These are phyloP conservation scores for Chrysoporthe cubensis DNA, from an alignment of 2,329 filamentous ascomycete species.

Conservation along the genomic window DNA sequence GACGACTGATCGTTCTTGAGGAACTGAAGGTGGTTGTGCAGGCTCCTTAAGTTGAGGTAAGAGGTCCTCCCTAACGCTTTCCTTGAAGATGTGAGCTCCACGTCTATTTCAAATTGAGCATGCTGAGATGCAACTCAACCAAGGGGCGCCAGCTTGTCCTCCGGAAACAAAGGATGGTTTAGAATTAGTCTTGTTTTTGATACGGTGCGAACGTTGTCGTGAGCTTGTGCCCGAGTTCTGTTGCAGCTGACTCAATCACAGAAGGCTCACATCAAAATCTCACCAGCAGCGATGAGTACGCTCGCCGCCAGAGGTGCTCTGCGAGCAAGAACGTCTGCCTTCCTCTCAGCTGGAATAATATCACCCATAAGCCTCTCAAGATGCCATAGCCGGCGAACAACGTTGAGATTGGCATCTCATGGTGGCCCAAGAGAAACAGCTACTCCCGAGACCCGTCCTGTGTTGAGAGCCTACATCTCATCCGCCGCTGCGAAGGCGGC, in stretches of 20 bases:
- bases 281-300: constrained; percentile 10
- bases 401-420: background rate
- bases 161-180: background rate
- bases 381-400: constrained; percentile 4
- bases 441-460: background rate
- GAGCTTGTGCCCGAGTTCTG: background rate
- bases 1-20: background rate
- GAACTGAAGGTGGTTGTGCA: background rate
- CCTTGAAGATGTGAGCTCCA: background rate
- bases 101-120: background rate
- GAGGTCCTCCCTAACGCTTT: background rate
- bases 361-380: background rate
- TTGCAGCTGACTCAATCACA: background rate
- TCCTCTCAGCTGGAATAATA: background rate
- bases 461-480: constrained; percentile 15
- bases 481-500: background rate
- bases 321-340: background rate
- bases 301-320: background rate
- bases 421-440: background rate
- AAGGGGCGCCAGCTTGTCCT: background rate
- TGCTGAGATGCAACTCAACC: too few species aligned
- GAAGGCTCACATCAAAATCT: background rate
- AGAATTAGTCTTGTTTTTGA: background rate
- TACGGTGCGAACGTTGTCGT: background rate
- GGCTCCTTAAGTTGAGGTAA: background rate